Percentiles rank a stretch among this genome's conserved stretches.
phyloP scores from a whole-genome alignment of 2,329 filamentous ascomycete genomes.

The Scedosporium dehoogii region DNA sequence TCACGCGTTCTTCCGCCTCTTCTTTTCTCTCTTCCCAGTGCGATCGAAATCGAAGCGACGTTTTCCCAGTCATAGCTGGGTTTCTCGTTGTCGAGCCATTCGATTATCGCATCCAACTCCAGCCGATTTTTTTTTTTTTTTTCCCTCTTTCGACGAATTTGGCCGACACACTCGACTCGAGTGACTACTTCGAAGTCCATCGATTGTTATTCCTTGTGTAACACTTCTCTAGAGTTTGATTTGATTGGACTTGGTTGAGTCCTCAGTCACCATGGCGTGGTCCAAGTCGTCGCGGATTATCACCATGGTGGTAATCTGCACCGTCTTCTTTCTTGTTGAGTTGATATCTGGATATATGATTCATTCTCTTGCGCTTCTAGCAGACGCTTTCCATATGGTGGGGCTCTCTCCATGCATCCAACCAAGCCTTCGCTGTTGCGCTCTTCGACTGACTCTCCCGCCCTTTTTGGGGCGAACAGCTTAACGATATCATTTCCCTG shows the following conservation, averaged over 20 bases:
- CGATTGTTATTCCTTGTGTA: neutral
- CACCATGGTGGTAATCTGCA: constrained; percentile 86
- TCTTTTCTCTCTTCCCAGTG: too few species aligned
- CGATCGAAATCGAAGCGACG: too few species aligned
- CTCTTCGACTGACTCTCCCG: constrained; percentile 5
- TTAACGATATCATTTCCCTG: constrained; percentile 95
- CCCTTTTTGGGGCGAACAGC: constrained; percentile 32
- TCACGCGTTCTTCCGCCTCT: too few species aligned
- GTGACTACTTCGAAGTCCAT: neutral
- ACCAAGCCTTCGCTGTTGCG: neutral
- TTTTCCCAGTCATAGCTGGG: too few species aligned
- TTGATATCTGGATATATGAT: constrained; percentile 77
- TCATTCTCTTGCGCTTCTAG: constrained; percentile 84
- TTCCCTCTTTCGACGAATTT: too few species aligned
- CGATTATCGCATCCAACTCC: neutral
- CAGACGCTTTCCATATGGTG: constrained; percentile 98
- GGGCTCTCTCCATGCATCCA: constrained; percentile 17
- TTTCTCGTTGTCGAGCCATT: neutral
- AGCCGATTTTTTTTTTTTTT: neutral
- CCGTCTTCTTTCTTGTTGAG: constrained; percentile 83
- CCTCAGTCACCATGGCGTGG: constrained; percentile 54
- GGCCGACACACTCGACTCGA: neutral
- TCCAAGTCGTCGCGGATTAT: constrained; percentile 89
- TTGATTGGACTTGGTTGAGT: neutral
- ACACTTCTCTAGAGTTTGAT: neutral